Evolutionary conservation across 805 yeast species (phyloP), one percentile per base, ranked within the genome.

Genomic region (Jamesozyma spencerorum): DNA sequence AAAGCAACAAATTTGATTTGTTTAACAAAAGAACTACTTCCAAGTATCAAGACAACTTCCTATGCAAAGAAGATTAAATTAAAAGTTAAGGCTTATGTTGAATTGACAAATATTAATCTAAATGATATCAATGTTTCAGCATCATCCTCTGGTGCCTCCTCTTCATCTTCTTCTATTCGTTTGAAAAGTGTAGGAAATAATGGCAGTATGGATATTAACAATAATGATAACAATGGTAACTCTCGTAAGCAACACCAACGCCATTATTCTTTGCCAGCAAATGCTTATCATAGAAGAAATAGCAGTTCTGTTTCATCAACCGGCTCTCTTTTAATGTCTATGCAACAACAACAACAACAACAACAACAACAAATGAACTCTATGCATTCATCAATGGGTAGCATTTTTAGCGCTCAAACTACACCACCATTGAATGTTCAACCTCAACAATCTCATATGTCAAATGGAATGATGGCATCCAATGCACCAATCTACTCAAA

Each of bases 31-130:
- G 49, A 48, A 7, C 32, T 49, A 19, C 38, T 54, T 18, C 50
- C 52, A 27, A 45, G 47, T 20, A 47, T 47, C 10, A 48, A 50
- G 39, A 45, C 53, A 3, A 44, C 53, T 8, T 50, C 56, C 3
- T 48, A 49, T 33, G 51, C 55, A 1, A 51, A 51, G 34, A 48
- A 84, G 46, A 79, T 81, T 45, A 62, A 62, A 40, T 43, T 62
- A 41, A 62, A 62, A 43, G 60, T 55, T 18, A 58, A 53, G 43
- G 55, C 54, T 20, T 56, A 50, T 39, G 46, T 51, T 14, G 62
- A 52, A 37, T 39, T 54, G 15, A 56, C 57, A 17, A 58, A 57
- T 4, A 34, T 51, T n/a, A 35, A 37, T 29, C 27, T 39, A 8
- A 24, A 31, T 18, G 41, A 44, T 15, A n/a, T 31, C 22, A 14